Evolutionary conservation across 139 green algal genomes (phyloP).

Genomic region (Volvox africanus): DNA sequence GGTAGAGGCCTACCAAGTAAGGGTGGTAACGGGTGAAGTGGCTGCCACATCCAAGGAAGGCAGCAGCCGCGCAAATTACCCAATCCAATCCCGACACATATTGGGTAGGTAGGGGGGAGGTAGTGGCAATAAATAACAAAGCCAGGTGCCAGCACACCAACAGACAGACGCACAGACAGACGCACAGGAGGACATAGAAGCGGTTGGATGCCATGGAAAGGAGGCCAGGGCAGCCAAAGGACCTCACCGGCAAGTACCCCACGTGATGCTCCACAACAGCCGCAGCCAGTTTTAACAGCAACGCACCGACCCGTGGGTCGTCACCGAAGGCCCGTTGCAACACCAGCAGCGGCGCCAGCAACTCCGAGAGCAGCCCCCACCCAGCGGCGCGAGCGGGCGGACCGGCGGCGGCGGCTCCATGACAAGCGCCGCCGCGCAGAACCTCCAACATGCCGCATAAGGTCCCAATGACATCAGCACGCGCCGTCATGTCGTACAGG

Average conservation of each 20-base stretch:
- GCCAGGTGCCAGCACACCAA: too few relatives aligned
- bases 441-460: conserved; percentile 75
- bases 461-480: conserved; percentile 39
- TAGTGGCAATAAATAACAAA: too few relatives aligned
- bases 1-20: too few relatives aligned
- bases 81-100: too few relatives aligned
- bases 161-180: too few relatives aligned
- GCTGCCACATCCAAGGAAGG: too few relatives aligned
- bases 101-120: too few relatives aligned
- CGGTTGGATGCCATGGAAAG: too few relatives aligned
- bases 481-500: not conserved
- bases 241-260: conserved; percentile 64
- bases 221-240: too few relatives aligned
- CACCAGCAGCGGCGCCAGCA: conserved; percentile 62
- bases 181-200: too few relatives aligned
- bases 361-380: conserved; percentile 42
- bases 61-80: too few relatives aligned
- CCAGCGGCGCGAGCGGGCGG: not conserved
- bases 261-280: conserved; percentile 82
- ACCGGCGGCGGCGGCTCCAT: not conserved
- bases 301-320: conserved; percentile 63
- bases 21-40: too few relatives aligned
- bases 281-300: conserved; percentile 85
- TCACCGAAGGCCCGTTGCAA: conserved; percentile 52
- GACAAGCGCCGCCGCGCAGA: conserved; percentile 67